A percentile compares a stretch with the other conserved stretches of the same genome.
Evolutionary conservation across 148 eudicot species (phyloP).

Genomic region (Rhododendron simsii): DNA sequence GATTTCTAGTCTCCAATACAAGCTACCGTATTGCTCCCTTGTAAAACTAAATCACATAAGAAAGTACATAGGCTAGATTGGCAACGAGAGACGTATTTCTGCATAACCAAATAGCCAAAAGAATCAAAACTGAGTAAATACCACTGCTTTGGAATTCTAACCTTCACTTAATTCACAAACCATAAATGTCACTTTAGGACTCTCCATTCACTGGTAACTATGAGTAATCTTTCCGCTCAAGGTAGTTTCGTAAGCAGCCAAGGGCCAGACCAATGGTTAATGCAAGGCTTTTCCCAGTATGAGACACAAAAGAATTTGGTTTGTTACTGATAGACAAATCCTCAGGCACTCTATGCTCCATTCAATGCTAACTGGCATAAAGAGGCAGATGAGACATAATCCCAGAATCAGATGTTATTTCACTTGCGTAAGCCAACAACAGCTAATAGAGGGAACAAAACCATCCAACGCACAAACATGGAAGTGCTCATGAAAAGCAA

Average conservation of each 20-base stretch:
- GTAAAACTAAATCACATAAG: no score
- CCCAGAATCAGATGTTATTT: neutral
- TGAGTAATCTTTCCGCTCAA: neutral
- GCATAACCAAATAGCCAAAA: neutral
- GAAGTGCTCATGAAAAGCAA: neutral
- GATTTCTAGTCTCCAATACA: neutral
- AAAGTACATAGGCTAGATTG: neutral
- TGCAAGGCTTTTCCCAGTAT: neutral
- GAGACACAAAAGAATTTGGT: neutral
- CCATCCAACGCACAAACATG: neutral
- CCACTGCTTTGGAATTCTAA: neutral
- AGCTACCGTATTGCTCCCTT: neutral
- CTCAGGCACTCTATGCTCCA: neutral
- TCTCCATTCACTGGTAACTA: neutral
- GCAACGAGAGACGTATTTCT: neutral
- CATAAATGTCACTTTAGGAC: neutral
- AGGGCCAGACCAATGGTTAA: neutral
- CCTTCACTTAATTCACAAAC: no score
- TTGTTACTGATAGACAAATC: neutral
- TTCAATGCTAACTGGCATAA: neutral
- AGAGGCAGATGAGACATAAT: neutral
- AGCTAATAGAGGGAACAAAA: neutral
- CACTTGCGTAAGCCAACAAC: neutral
- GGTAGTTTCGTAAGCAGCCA: neutral
- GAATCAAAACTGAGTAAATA: neutral